Base-by-base conservation (phyloP, 2,329 filamentous ascomycete species). In the Ramichloridium luteum region DNA sequence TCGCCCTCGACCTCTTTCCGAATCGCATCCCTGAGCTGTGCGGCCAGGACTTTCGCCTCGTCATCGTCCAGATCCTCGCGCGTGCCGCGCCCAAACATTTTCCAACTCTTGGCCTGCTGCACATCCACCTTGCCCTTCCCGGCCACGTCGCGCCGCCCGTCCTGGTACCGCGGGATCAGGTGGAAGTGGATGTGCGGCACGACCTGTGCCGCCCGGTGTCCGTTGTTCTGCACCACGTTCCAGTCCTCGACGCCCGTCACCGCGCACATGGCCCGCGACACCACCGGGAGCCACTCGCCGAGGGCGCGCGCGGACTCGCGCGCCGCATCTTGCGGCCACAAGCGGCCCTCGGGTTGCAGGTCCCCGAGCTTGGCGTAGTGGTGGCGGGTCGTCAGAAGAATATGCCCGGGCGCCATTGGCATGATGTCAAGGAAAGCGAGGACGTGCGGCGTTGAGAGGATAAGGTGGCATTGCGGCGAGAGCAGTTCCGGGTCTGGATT, bases 141-240 rank as follows among this genome's bases (percentile, higher is more conserved):
- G 35, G 61, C 60, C 20, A 64, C 55, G 33, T 80, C 74, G 0
- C 54, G 53, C 10, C 65, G 63, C 13, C 50, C 57, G 22, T 86
- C 54, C 32, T 54, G 50, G 42, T 54, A 85, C 22, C 88, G 64
- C 0, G 88, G 88, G 18, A 98, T 92, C 31, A 96, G 70, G 48
- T 98, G 90, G 55, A 92, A 96, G 57, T 98, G 88, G 29, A 92
- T 78, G 56, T 96, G 88, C 13, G 80, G 80, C 2, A 96, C 85
- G 11, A 93, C 84, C 60, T 96, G 88, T 2, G 85, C 85, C 2
- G 88, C 88, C 17, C 84, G 74, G 3, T 77, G 77, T 11, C 88
- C 73, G 47, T 94, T 96, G 55, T 96, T 96, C 62, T 96, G 88
- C 34, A 96, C 83, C 16, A 96, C 75, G 57, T 98, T 98, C 80